phyloP scores from a whole-genome alignment of 2,329 filamentous ascomycete species.

The Aureobasidium sp. region DNA sequence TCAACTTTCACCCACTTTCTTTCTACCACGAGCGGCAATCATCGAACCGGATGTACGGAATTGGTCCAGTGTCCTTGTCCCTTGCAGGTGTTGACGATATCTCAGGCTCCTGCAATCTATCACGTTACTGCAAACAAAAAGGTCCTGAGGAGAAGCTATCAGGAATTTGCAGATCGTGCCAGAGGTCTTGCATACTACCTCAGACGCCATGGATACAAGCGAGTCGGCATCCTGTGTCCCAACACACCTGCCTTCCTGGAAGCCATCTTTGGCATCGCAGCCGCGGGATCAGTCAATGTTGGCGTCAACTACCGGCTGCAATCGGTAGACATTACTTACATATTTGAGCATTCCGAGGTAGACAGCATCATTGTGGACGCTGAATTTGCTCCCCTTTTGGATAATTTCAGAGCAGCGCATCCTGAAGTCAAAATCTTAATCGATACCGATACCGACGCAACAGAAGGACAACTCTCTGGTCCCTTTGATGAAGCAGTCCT shows the following conservation, averaged over 20 bases:
- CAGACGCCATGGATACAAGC: slow-evolving; percentile 59
- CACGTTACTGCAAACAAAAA: slow-evolving; percentile 73
- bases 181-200: slow-evolving; percentile 83
- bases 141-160: slow-evolving; percentile 66
- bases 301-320: slow-evolving; percentile 68
- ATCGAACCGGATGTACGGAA: slow-evolving; percentile 66
- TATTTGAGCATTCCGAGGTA: slow-evolving; percentile 78
- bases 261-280: slow-evolving; percentile 76
- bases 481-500: slow-evolving; percentile 76
- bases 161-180: slow-evolving; percentile 75
- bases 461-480: slow-evolving; percentile 62
- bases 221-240: slow-evolving; percentile 77
- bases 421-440: slow-evolving; percentile 62
- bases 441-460: slow-evolving; percentile 75
- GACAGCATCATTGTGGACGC: slow-evolving; percentile 80
- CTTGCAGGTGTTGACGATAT: neutral
- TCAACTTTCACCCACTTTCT: slow-evolving; percentile 77
- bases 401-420: slow-evolving; percentile 52
- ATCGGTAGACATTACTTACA: slow-evolving; percentile 78
- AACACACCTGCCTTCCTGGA: slow-evolving; percentile 96
- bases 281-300: slow-evolving; percentile 70
- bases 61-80: slow-evolving; percentile 15
- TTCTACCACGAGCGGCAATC: slow-evolving; percentile 72
- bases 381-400: slow-evolving; percentile 66
- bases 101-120: slow-evolving; percentile 66